Evolutionary conservation across 305 asterid species (phyloP), one percentile per base, ranked within the genome.

Genomic region (Fraxinus sp.): DNA sequence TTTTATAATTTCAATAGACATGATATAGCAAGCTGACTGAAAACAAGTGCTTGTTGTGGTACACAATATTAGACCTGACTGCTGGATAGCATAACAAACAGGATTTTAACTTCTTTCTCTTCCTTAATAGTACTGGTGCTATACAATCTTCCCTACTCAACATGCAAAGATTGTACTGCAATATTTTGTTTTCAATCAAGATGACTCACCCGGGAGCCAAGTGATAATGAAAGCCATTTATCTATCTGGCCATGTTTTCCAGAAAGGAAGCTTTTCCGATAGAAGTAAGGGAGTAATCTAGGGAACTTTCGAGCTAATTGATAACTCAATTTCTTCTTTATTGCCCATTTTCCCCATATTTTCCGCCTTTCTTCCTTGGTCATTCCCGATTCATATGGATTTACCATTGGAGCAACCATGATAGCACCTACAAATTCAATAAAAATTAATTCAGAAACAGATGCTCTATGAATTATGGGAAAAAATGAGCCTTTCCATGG

Each of bases 351-450:
- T 37, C 89, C 90, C 99, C 99, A 96, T 74, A 93, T 92, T 89
- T 82, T 87, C 49, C 91, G 91, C 79, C 87, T 87, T 91, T 96
- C 99, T 83, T 81, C 94, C 85, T 91, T 94, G 46, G 86, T 90
- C 89, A 96, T 90, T 59, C 88, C 89, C 26, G 94, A 93, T 84
- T 96, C 99, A 74, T 96, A 96, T 78, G 99, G 98, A 88, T 90
- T 96, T 76, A 96, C 88, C 94, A 94, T 84, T 75, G 98, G 99
- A 78, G 97, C 97, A 80, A 96, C 86, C 93, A 96, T 90, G 85
- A 94, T 81, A 26, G 97, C 98, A 86, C 99, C 99, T 94, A 91
- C 79, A 86, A 79, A 81, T 80, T 74, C 79, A 52, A 57, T 76
- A 62, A 66, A 55, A 52, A 83, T 80, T 28, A 14, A 68, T 57